A percentile compares a stretch with the other conserved stretches of the same genome.
Conservation (phyloP, 108 stramenopile genomes). For the Cyclotella sp. region DNA sequence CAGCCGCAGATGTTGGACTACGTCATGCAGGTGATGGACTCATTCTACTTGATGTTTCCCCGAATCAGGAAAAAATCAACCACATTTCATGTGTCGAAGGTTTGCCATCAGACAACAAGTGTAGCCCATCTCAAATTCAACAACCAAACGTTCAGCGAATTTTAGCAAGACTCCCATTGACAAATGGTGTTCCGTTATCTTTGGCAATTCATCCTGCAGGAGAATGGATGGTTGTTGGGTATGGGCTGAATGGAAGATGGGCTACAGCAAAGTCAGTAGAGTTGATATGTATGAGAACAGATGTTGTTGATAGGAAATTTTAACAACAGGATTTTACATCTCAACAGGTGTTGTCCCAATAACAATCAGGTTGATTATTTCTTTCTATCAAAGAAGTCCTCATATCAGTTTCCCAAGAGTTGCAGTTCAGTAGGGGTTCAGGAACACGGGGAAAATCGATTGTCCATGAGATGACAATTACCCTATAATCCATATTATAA, state of each 20-base stretch:
- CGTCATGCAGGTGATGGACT: conserved; percentile 35
- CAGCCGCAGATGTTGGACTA: not conserved
- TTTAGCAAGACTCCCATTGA: conserved; percentile 34
- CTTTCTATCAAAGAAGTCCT: too few relatives aligned
- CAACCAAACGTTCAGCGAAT: conserved; percentile 1
- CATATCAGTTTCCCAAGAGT: too few relatives aligned
- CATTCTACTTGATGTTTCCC: conserved; percentile 11
- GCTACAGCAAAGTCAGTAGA: conserved; percentile 13
- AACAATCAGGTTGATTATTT: too few relatives aligned
- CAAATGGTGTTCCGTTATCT: conserved; percentile 36
- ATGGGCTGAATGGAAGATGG: conserved; percentile 38
- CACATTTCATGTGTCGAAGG: not conserved
- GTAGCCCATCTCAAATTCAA: not conserved
- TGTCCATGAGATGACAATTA: too few relatives aligned
- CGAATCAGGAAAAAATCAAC: not conserved
- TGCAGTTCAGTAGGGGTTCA: too few relatives aligned
- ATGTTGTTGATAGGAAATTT: not conserved
- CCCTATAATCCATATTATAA: too few relatives aligned
- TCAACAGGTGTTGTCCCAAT: too few relatives aligned
- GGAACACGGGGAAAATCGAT: too few relatives aligned
- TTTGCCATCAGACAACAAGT: not conserved
- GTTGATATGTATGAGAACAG: conserved; percentile 18
- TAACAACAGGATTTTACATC: not conserved
- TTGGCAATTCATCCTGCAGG: conserved; percentile 49
- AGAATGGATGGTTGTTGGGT: conserved; percentile 55